A percentile compares a stretch with the other conserved stretches of the same genome.
phyloP scores from a whole-genome alignment of 1,284 basidiomycete species.

The Ceratobasidium sp. region DNA sequence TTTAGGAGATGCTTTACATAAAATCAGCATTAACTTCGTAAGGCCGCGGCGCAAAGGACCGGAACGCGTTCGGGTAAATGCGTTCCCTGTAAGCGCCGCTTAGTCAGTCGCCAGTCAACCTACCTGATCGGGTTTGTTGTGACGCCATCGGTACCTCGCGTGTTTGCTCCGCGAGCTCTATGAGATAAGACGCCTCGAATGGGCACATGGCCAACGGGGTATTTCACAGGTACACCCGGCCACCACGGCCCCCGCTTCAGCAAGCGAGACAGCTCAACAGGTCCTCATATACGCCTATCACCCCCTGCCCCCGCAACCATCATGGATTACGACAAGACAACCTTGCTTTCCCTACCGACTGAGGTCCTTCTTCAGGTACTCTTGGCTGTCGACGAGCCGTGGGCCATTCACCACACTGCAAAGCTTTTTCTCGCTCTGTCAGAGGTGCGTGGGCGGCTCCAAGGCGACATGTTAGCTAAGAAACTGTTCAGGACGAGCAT shows the following conservation, averaged over 20 bases:
- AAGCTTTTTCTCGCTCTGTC: slow-evolving; percentile 33
- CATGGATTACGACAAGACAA: slow-evolving; percentile 18
- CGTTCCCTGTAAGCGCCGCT: neutral
- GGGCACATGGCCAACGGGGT: slow-evolving; percentile 13
- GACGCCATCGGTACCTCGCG: neutral
- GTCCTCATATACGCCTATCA: slow-evolving; percentile 22
- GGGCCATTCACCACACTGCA: slow-evolving; percentile 34
- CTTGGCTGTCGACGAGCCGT: slow-evolving; percentile 36
- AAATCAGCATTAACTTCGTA: too few relatives aligned
- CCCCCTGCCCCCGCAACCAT: slow-evolving; percentile 7
- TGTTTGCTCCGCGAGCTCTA: neutral
- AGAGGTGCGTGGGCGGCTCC: slow-evolving; percentile 11
- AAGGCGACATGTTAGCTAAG: neutral
- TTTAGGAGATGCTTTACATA: too few relatives aligned
- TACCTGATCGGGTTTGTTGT: slow-evolving; percentile 25
- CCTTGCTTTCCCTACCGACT: slow-evolving; percentile 20
- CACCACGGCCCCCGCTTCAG: slow-evolving; percentile 24
- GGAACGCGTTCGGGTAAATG: neutral
- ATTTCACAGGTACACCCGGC: slow-evolving; percentile 1
- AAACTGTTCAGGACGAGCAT: slow-evolving; percentile 28
- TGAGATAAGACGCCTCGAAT: slow-evolving; percentile 19
- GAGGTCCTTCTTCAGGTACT: slow-evolving; percentile 28
- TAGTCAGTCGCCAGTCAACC: slow-evolving; percentile 26
- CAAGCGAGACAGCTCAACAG: slow-evolving; percentile 18
- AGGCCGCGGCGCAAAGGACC: neutral